A percentile compares a stretch with the other conserved stretches of the same genome.
These are phyloP conservation scores for Globisporangium iwayamae DNA, from an alignment of 352 stramenopile species.

Conservation along the genomic window DNA sequence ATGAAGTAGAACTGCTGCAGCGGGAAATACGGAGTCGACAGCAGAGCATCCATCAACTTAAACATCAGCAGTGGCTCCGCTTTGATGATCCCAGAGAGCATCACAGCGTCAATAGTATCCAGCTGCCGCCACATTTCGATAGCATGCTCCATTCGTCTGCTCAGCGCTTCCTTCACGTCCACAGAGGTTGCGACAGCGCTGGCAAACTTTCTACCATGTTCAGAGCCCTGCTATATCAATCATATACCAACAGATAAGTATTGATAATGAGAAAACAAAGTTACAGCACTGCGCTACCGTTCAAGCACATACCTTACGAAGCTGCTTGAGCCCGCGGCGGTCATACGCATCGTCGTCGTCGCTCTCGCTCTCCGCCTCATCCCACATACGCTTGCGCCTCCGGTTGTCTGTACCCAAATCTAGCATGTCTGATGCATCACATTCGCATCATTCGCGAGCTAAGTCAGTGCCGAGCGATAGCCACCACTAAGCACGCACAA, in stretches of 20 bases:
- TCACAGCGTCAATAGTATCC: constrained; percentile 17
- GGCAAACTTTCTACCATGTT: not conserved
- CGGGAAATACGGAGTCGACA: constrained; percentile 58
- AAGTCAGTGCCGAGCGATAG: too few relatives aligned
- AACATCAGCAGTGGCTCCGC: constrained; percentile 24
- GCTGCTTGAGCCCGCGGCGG: not conserved
- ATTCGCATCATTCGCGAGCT: too few relatives aligned
- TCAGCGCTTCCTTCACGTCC: constrained; percentile 32
- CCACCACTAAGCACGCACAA: too few relatives aligned
- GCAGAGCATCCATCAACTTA: constrained; percentile 38
- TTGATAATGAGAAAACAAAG: not conserved
- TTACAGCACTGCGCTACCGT: not conserved
- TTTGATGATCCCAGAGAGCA: constrained; percentile 25
- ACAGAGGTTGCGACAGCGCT: constrained; percentile 20
- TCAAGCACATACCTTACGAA: not conserved
- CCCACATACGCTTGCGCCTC: constrained; percentile 3
- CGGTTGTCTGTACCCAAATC: not conserved
- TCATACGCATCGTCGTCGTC: constrained; percentile 12
- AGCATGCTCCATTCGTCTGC: constrained; percentile 34
- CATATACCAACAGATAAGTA: too few relatives aligned
- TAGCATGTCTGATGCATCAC: not conserved
- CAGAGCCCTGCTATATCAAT: not conserved
- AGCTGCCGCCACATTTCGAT: constrained; percentile 34
- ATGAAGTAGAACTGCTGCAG: constrained; percentile 64
- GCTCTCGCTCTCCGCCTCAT: not conserved